phyloP scores from a whole-genome alignment of 768 basidiomycete species.

The Cubamyces lactineus region DNA sequence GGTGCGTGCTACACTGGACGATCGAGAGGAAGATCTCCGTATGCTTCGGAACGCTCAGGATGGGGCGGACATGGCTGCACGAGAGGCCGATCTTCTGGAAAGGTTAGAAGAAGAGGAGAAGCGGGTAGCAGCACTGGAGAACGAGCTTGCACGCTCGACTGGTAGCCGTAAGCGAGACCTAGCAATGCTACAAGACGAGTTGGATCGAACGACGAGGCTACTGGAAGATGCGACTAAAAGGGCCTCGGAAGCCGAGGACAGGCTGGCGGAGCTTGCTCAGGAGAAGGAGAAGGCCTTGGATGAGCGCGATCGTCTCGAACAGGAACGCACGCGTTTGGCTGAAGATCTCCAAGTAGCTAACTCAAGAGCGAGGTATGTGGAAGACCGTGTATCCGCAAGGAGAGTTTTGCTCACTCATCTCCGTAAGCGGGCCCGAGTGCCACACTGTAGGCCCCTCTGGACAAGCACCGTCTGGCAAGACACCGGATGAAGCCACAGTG shows the following conservation, averaged over 20 bases:
- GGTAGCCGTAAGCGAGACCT: slow-evolving; percentile 29
- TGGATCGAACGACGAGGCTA: slow-evolving; percentile 42
- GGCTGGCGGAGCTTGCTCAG: slow-evolving; percentile 47
- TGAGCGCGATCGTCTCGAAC: slow-evolving; percentile 23
- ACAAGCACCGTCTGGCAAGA: background rate
- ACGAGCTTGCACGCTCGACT: slow-evolving; percentile 46
- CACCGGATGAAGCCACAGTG: slow-evolving; percentile 21
- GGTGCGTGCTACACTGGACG: slow-evolving; percentile 49
- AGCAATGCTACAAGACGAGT: slow-evolving; percentile 37
- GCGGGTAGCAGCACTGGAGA: slow-evolving; percentile 62
- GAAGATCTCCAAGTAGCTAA: slow-evolving; percentile 5
- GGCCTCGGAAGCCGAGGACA: slow-evolving; percentile 44
- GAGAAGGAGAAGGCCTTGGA: slow-evolving; percentile 58
- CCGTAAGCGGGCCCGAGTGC: slow-evolving; percentile 21
- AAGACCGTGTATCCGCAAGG: background rate
- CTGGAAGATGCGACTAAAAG: slow-evolving; percentile 44
- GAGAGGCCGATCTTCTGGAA: slow-evolving; percentile 64
- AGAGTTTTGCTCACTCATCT: too few species aligned
- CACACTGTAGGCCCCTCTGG: slow-evolving; percentile 7
- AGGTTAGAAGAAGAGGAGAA: slow-evolving; percentile 76
- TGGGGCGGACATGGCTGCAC: slow-evolving; percentile 42
- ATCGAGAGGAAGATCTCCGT: slow-evolving; percentile 62
- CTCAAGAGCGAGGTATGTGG: slow-evolving; percentile 6
- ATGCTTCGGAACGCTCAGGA: slow-evolving; percentile 43
- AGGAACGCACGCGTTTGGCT: slow-evolving; percentile 1